Evolutionary conservation across 352 stramenopile species (phyloP), one percentile per base, ranked within the genome.

Genomic region (Phytophthora multivora): DNA sequence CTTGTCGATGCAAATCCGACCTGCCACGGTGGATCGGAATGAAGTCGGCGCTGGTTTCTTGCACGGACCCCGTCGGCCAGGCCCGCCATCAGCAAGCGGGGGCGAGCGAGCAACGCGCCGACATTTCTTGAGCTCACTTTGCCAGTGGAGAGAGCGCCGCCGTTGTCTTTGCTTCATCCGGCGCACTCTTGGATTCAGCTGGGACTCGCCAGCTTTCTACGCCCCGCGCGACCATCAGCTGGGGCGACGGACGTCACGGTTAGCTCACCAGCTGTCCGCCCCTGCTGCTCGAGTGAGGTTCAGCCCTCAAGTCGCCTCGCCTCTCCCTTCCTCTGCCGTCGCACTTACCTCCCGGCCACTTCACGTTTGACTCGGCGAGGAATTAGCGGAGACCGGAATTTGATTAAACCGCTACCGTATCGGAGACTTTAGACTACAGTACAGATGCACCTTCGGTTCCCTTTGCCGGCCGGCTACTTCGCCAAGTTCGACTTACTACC

Each of bases 401-500:
- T 49, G 28, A 50, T 40, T 51, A 48, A 54, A 12, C n/a, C 12
- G 9, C 23, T 41, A 63, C 26, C 55, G 55, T 41, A 63, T 33
- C 55, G 55, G 41, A 59, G 49, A 66, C 58, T 51, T 41, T 41
- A n/a, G 23, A 38, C 10, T 36, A 5, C 31, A 35, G 19, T 5
- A 31, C 15, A 4, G 26, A 41, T 91, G 82, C 79, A 87, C 33
- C 82, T 89, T 55, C 80, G 80, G 36, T 91, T 91, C 71, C 82
- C 82, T 16, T 55, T 91, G 19, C 82, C 82, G 10, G 56, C 66
- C 33, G 76, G 74, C n/a, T 89, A 88, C 68, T 91, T 91, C 58
- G 77, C 79, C 67, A 80, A 79, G 65, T 88, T 91, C 55, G 79
- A 91, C 52, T 73, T 91, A 56, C 66, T 78, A 36, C 63, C 77